Evolutionary conservation across 768 basidiomycete species (phyloP), one percentile per base, ranked within the genome.

Genomic region (Amylocystis lapponica): DNA sequence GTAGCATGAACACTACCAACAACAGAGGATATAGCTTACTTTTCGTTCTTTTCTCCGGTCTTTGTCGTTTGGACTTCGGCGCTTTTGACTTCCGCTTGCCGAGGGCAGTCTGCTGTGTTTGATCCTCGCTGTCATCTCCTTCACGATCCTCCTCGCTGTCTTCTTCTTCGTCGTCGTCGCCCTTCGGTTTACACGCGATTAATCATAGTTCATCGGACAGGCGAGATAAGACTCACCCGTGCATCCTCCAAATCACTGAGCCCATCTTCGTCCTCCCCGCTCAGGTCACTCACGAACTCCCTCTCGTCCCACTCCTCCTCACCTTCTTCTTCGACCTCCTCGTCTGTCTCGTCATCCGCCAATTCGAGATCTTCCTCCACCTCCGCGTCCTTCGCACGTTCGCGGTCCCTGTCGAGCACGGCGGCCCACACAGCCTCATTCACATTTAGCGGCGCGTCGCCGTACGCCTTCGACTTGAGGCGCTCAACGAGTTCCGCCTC

Each of bases 341-440:
- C 68, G 21, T 72, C 68, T 46, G 80, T 75, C 39, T 83, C 79
- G 39, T 81, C 79, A 39, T 74, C 71, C n/a, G 64, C 71, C 39
- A 71, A 56, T 39, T 70, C 71, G 42, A 70, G 67, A 38, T 75
- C 65, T 51, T 76, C 74, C 34, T 72, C 36, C 45, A 73, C 70
- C 45, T 65, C 64, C 0, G 45, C 58, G 27, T 66, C 57, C 79
- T 70, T 64, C 43, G 68, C 70, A 31, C 66, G 62, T 7, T 47
- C 63, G 47, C 66, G 65, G 59, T 96, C 92, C 36, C 81, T 74
- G 57, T 96, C 90, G 31, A 98, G 68, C 40, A 99, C 84, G 2
- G 88, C 82, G 51, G 83, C 80, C 96, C 96, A 98, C 8, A 98
- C 93, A 31, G 72, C 82, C 66, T 99, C 96, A 64, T 99, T 98